phyloP scores from a whole-genome alignment of 1,284 basidiomycete species.

The Xerocomus nothofagi region DNA sequence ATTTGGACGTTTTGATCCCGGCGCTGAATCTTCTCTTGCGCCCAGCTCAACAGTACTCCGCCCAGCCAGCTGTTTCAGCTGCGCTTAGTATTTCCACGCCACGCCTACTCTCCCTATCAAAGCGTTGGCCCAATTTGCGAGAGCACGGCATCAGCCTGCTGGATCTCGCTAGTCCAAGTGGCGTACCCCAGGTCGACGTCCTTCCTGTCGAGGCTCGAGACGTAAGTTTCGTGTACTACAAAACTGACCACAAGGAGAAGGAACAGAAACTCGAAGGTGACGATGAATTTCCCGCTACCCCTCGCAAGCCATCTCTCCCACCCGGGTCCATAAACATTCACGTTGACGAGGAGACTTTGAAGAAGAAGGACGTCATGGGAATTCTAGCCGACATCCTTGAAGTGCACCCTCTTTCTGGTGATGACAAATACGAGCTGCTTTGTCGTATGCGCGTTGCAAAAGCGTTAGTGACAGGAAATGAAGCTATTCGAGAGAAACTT shows the following conservation, averaged over 20 bases:
- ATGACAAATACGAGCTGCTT: conserved; percentile 88
- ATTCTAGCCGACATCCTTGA: conserved; percentile 77
- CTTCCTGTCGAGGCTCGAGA: conserved; percentile 70
- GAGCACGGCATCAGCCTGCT: conserved; percentile 72
- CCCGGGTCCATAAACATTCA: conserved; percentile 62
- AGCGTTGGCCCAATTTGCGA: conserved; percentile 72
- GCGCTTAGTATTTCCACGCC: conserved; percentile 76
- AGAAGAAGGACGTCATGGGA: conserved; percentile 64
- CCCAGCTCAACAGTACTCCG: conserved; percentile 93
- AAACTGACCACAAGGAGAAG: conserved; percentile 49
- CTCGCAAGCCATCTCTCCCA: conserved; percentile 38
- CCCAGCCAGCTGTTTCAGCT: conserved; percentile 75
- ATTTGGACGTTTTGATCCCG: conserved; percentile 86
- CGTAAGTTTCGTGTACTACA: conserved; percentile 76
- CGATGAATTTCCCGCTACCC: conserved; percentile 39
- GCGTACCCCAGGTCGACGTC: conserved; percentile 52
- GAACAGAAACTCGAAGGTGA: conserved; percentile 43
- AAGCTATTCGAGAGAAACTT: conserved; percentile 74
- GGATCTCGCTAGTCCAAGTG: conserved; percentile 61
- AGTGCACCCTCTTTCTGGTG: conserved; percentile 72
- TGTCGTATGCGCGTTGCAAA: conserved; percentile 84
- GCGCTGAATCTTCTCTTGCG: conserved; percentile 86
- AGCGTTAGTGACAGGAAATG: conserved; percentile 58
- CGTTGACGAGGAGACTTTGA: conserved; percentile 60
- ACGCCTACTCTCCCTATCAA: conserved; percentile 68